Percentiles rank a stretch among this genome's conserved stretches.
Evolutionary conservation across 2,329 filamentous ascomycete genomes (phyloP).

Genomic region (Beauveria pseudobassiana): DNA sequence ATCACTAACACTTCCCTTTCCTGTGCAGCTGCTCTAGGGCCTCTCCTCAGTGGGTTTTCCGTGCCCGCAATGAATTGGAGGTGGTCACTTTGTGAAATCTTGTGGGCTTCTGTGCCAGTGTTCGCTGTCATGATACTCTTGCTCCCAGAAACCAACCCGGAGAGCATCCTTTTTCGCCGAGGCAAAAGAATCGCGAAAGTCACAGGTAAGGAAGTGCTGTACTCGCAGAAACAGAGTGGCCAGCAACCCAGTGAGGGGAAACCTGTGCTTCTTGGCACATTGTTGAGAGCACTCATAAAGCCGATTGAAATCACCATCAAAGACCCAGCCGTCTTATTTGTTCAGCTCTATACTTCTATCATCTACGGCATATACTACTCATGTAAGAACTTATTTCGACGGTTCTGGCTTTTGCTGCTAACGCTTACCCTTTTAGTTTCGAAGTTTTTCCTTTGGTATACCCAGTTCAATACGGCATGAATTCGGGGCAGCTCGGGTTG

Average conservation of each 20-base stretch:
- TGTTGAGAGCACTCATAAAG: conserved; percentile 48
- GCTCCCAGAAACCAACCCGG: conserved; percentile 55
- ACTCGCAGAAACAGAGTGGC: conserved; percentile 57
- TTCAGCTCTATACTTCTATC: conserved; percentile 53
- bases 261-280: conserved; percentile 31
- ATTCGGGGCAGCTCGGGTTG: conserved; percentile 48
- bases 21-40: conserved; percentile 46
- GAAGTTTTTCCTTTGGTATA: conserved; percentile 62
- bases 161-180: conserved; percentile 54
- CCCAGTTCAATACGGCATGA: conserved; percentile 51
- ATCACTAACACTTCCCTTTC: neutral
- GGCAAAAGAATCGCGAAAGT: conserved; percentile 53
- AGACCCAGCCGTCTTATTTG: conserved; percentile 55
- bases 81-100: conserved; percentile 56
- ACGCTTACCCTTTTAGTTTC: conserved; percentile 27
- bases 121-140: conserved; percentile 54
- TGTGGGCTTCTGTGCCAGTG: conserved; percentile 54
- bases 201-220: conserved; percentile 47
- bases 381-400: conserved; percentile 27
- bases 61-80: conserved; percentile 52
- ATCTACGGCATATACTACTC: conserved; percentile 56
- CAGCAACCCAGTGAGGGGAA: conserved; percentile 42
- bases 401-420: neutral
- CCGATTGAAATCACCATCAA: conserved; percentile 53
- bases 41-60: conserved; percentile 52